phyloP scores from a whole-genome alignment of 306 rosid species.

The Vachellia pachyceras region DNA sequence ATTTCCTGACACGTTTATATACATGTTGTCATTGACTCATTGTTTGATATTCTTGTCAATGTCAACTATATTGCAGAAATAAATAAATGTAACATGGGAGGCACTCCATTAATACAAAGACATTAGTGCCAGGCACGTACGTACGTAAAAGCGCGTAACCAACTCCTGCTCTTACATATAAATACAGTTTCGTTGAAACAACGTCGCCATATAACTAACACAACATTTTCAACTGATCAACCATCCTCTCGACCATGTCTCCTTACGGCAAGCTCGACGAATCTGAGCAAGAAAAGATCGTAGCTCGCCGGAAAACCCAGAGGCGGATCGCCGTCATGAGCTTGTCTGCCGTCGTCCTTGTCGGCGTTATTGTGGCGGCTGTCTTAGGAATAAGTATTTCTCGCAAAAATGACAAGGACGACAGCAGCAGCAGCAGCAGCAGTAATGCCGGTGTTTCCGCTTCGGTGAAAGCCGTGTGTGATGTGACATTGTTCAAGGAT shows the following conservation, averaged over 20 bases:
- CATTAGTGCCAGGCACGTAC: conserved; percentile 14
- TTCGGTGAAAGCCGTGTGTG: conserved; percentile 72
- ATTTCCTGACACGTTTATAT: neutral
- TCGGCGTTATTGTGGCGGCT: neutral
- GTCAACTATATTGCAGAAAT: neutral
- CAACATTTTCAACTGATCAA: neutral
- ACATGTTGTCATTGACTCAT: neutral
- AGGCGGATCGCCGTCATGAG: neutral
- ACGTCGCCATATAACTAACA: neutral
- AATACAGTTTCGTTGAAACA: neutral
- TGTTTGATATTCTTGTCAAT: neutral
- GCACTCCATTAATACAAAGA: neutral
- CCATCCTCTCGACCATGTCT: conserved; percentile 1
- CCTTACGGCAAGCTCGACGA: neutral
- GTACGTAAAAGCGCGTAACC: neutral
- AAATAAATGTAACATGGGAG: neutral
- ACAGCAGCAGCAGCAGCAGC: neutral
- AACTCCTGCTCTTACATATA: neutral
- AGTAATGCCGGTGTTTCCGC: neutral
- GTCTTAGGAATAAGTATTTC: neutral
- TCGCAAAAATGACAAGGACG: neutral
- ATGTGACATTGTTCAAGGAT: conserved; percentile 63
- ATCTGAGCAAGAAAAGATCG: neutral
- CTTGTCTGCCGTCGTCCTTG: neutral
- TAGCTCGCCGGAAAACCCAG: neutral